Base-by-base conservation (phyloP, 2,329 filamentous ascomycete species). In the Ophiostoma perfectum region DNA sequence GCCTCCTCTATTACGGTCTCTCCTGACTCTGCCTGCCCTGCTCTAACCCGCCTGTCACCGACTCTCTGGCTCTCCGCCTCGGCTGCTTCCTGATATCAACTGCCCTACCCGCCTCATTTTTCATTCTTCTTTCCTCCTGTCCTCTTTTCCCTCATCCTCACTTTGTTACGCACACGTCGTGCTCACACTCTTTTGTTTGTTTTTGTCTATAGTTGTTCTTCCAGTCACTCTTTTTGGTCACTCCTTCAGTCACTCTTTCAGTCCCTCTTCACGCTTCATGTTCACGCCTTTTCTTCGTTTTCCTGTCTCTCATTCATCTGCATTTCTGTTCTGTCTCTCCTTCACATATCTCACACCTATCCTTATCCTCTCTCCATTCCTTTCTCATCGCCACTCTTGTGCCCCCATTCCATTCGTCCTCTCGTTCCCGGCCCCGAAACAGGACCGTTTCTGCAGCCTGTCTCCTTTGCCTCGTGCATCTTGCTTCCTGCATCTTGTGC, bases 401-500 rank as follows among this genome's bases (percentile, higher is more conserved):
- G 49, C 42, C 63, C 49, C 38, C 39, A 41, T 66, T 62, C 39
- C 68, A 69, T 69, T 67, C 68, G 66, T 55, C 67, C 66, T 49
- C 62, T 69, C 63, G 41, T 55, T 49, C 58, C 66, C 64, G 44
- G 66, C 12, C 42, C 63, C 68, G 66, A 66, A 64, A 70, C 68
- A 64, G 44, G 49, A 39, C 49, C 67, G 65, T 42, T 67, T 67
- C 67, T 70, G 58, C 62, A 65, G 67, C 60, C 65, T 66, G 36
- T 68, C 68, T 71, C 72, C 69, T 75, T 72, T 70, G 73, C 72
- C 72, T 41, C 36, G 18, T 66, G 47, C 64, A 27, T 27, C 27
- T 27, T 27, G 27, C 27, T 27, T 60, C 41, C 42, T 63, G 36
- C 42, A 36, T 16, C 49, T 27, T 9, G 44, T 67, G 38, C 6